These are phyloP conservation scores for Tulasnella sp. DNA, from an alignment of 768 basidiomycete species.

Conservation along the genomic window DNA sequence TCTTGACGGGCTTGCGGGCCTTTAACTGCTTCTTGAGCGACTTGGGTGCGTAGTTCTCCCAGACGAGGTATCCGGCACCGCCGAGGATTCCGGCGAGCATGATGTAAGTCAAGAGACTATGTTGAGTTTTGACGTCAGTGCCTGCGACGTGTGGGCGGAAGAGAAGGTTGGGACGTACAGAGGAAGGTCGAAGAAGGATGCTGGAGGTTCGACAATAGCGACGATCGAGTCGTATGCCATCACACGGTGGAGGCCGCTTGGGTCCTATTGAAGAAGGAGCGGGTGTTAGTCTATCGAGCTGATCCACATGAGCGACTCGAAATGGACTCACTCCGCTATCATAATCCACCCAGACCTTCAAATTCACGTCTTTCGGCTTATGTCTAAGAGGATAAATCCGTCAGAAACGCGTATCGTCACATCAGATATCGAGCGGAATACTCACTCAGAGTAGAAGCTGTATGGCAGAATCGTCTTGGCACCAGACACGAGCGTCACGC, in stretches of 20 bases:
- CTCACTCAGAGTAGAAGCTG: conserved; percentile 72
- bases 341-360: conserved; percentile 70
- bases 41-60: conserved; percentile 52
- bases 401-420: conserved; percentile 14
- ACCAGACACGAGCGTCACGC: conserved; percentile 40
- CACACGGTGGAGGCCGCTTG: conserved; percentile 51
- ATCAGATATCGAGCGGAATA: conserved; percentile 14
- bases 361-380: conserved; percentile 63
- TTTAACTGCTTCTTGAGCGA: conserved; percentile 32
- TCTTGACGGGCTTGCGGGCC: conserved; percentile 31
- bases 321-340: conserved; percentile 39
- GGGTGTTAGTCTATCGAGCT: neutral
- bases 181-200: conserved; percentile 67
- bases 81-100: conserved; percentile 54
- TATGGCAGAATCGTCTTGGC: conserved; percentile 58
- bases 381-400: neutral
- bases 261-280: neutral
- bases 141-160: conserved; percentile 6
- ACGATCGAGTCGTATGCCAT: conserved; percentile 65
- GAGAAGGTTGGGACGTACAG: conserved; percentile 40
- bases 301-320: neutral
- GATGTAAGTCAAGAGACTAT: conserved; percentile 54
- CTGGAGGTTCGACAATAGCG: conserved; percentile 67
- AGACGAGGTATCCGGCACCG: conserved; percentile 52
- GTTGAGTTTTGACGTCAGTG: conserved; percentile 18